phyloP scores from a whole-genome alignment of 305 asterid species.

The Fraxinus latifolia region DNA sequence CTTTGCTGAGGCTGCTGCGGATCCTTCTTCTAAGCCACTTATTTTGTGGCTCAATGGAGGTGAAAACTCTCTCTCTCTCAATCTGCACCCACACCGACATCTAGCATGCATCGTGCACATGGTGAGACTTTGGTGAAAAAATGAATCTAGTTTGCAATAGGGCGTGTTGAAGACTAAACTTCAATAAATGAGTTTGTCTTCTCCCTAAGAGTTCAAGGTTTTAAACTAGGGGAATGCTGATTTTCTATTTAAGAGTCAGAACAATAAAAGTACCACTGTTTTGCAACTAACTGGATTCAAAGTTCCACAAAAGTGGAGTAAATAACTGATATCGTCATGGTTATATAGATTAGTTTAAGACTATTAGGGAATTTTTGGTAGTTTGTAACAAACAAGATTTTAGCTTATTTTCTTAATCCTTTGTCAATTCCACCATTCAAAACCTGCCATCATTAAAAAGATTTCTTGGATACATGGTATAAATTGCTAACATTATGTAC shows the following conservation, averaged over 20 bases:
- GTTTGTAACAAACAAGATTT: background rate
- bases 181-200: no score
- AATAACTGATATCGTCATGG: background rate
- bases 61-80: background rate
- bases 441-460: background rate
- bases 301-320: background rate
- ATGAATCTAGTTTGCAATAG: background rate
- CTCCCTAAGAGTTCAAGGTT: background rate
- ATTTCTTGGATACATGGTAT: background rate
- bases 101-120: background rate
- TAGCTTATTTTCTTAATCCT: background rate
- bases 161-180: background rate
- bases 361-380: background rate
- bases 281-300: background rate
- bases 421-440: background rate
- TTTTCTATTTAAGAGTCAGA: background rate
- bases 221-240: background rate
- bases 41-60: constrained; percentile 50
- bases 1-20: constrained; percentile 34
- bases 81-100: background rate
- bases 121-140: background rate
- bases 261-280: background rate
- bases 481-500: background rate
- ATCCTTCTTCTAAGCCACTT: constrained; percentile 33
- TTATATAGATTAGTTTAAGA: background rate